Evolutionary conservation across 345 rosid species (phyloP).

Genomic region (rapeseed (Brassica napus)): DNA sequence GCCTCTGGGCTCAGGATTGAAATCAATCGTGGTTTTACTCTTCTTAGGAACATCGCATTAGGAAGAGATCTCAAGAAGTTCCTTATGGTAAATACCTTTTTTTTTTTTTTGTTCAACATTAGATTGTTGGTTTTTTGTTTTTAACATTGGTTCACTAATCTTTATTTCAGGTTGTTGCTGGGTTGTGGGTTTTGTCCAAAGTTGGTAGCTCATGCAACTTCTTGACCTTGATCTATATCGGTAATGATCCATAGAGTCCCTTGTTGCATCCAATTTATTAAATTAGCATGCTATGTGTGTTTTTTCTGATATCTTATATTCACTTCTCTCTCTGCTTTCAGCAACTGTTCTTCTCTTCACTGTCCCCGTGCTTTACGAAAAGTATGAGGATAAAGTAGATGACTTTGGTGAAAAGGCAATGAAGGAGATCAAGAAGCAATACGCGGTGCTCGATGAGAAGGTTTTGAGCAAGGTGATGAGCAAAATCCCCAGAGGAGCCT

Average conservation of each 20-base stretch:
- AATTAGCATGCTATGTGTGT: neutral
- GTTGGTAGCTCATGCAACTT: conserved; percentile 77
- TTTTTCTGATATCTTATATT: neutral
- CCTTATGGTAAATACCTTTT: conserved; percentile 50
- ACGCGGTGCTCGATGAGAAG: conserved; percentile 71
- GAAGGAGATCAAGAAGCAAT: conserved; percentile 76
- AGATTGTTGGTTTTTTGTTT: neutral
- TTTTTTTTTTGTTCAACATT: neutral
- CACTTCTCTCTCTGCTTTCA: conserved; percentile 29
- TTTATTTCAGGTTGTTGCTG: conserved; percentile 61
- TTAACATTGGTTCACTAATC: neutral
- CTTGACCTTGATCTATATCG: conserved; percentile 72
- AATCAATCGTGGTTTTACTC: conserved; percentile 57
- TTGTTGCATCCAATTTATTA: neutral
- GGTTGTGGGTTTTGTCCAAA: conserved; percentile 71
- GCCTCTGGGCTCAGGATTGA: conserved; percentile 71
- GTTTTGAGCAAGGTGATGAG: conserved; percentile 88
- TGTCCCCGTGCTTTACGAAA: conserved; percentile 83
- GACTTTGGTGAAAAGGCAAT: conserved; percentile 71
- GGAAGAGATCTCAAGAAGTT: conserved; percentile 97
- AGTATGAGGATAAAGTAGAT: conserved; percentile 81
- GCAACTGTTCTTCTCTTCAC: conserved; percentile 74
- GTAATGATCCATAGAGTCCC: conserved; percentile 43
- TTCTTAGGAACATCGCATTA: conserved; percentile 76
- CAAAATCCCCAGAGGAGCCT: conserved; percentile 77